These are phyloP conservation scores for Aspergillus neoniger DNA, from an alignment of 2,329 filamentous ascomycete species.

Conservation along the genomic window DNA sequence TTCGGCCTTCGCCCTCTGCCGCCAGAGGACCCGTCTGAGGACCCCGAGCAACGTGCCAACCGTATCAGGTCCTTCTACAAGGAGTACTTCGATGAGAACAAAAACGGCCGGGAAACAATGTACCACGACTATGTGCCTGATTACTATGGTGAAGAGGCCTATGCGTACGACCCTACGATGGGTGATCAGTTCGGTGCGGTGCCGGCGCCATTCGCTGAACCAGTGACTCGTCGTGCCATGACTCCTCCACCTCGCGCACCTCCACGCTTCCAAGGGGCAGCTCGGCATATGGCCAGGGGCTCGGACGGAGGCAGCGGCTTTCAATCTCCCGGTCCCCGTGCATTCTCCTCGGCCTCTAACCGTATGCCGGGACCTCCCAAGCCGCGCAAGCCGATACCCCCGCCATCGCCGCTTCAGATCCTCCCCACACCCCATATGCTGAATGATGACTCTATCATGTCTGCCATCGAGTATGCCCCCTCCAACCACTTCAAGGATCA, in stretches of 20 bases:
- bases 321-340: conserved; percentile 53
- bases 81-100: conserved; percentile 94
- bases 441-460: conserved; percentile 75
- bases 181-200: conserved; percentile 36
- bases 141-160: conserved; percentile 65
- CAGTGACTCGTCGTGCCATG: conserved; percentile 87
- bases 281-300: conserved; percentile 50
- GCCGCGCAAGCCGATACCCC: conserved; percentile 65
- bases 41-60: conserved; percentile 92
- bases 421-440: conserved; percentile 85
- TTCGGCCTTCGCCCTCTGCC: conserved; percentile 79
- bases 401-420: conserved; percentile 71
- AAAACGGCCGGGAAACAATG: conserved; percentile 57
- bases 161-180: conserved; percentile 55
- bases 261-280: conserved; percentile 54
- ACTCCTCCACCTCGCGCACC: conserved; percentile 79
- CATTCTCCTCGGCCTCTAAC: conserved; percentile 65
- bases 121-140: conserved; percentile 75
- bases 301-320: conserved; percentile 41
- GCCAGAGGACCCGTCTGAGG: conserved; percentile 81
- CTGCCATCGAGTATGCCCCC: conserved; percentile 82
- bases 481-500: conserved; percentile 67
- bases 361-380: conserved; percentile 45
- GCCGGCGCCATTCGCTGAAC: conserved; percentile 73
- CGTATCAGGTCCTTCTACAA: conserved; percentile 98